A percentile compares a stretch with the other conserved stretches of the same genome.
These are phyloP conservation scores for Geranium rotundifolium DNA, from an alignment of 345 rosid genomes.

Conservation along the genomic window DNA sequence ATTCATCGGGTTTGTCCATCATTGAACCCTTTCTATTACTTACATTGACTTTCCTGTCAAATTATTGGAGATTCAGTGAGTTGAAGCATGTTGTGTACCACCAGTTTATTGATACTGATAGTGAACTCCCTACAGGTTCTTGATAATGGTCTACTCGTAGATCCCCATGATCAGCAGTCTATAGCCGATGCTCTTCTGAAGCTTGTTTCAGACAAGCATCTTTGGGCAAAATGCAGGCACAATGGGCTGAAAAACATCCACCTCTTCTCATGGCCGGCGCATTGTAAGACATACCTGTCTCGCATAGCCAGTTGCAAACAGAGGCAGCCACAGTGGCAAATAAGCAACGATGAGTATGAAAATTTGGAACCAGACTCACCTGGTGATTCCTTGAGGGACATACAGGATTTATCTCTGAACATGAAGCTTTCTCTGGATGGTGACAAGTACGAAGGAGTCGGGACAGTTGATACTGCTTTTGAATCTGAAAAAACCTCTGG, in stretches of 20 bases:
- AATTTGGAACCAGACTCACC: slow-evolving; percentile 81
- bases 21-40: slow-evolving; percentile 6
- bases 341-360: slow-evolving; percentile 53
- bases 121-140: slow-evolving; percentile 45
- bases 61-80: slow-evolving; percentile 2
- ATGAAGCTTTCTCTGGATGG: slow-evolving; percentile 87
- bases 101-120: slow-evolving; percentile 3
- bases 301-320: slow-evolving; percentile 88
- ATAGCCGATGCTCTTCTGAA: slow-evolving; percentile 88
- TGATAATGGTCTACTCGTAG: slow-evolving; percentile 93
- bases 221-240: slow-evolving; percentile 93
- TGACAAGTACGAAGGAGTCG: slow-evolving; percentile 42
- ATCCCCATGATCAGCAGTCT: slow-evolving; percentile 94
- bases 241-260: slow-evolving; percentile 96
- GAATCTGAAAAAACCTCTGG: slow-evolving; percentile 45
- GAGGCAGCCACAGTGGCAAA: slow-evolving; percentile 96
- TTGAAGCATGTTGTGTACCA: background rate
- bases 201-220: slow-evolving; percentile 91
- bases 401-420: slow-evolving; percentile 89
- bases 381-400: slow-evolving; percentile 85
- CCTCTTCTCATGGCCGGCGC: slow-evolving; percentile 98
- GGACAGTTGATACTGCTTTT: slow-evolving; percentile 33
- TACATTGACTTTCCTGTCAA: slow-evolving; percentile 1
- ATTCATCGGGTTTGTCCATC: slow-evolving; percentile 43
- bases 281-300: slow-evolving; percentile 81